Percentiles rank a stretch among this genome's conserved stretches.
Conservation (phyloP, 345 rosid species). For the Eucalyptus guilfoylei region DNA sequence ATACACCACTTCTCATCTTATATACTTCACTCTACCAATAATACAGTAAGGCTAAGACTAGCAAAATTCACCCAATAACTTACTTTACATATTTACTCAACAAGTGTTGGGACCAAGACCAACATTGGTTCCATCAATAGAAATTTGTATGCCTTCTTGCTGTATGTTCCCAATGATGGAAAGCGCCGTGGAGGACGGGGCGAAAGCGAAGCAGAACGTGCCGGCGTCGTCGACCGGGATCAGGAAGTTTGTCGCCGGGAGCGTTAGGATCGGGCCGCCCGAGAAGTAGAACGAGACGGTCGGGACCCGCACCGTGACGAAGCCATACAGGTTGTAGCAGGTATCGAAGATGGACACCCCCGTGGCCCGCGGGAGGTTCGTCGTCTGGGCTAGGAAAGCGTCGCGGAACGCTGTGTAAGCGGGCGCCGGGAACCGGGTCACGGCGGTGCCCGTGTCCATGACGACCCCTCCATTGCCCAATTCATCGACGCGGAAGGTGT, state of each 20-base stretch:
- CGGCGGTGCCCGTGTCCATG: slow-evolving; percentile 98
- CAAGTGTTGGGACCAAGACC: slow-evolving; percentile 95
- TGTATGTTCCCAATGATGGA: slow-evolving; percentile 96
- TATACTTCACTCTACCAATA: not conserved
- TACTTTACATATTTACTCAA: slow-evolving; percentile 1
- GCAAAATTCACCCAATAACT: not conserved
- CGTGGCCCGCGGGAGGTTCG: slow-evolving; percentile 70
- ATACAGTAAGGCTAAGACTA: not conserved
- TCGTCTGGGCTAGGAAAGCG: slow-evolving; percentile 47
- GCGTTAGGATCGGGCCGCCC: slow-evolving; percentile 69
- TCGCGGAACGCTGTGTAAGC: slow-evolving; percentile 73
- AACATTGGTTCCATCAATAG: slow-evolving; percentile 83
- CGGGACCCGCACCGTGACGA: slow-evolving; percentile 76
- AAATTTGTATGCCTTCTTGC: slow-evolving; percentile 93
- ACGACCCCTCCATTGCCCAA: slow-evolving; percentile 81
- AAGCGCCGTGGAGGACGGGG: slow-evolving; percentile 54
- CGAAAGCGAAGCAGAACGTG: slow-evolving; percentile 89
- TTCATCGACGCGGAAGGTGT: slow-evolving; percentile 30
- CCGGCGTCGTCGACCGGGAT: slow-evolving; percentile 83
- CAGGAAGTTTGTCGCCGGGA: slow-evolving; percentile 85
- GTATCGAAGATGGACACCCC: slow-evolving; percentile 88
- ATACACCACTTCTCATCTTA: not conserved
- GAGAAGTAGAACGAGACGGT: slow-evolving; percentile 82
- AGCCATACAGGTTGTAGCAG: slow-evolving; percentile 62
- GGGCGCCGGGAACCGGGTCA: slow-evolving; percentile 58